These are phyloP conservation scores for Podaxis rugospora DNA, from an alignment of 768 basidiomycete species.

Conservation along the genomic window DNA sequence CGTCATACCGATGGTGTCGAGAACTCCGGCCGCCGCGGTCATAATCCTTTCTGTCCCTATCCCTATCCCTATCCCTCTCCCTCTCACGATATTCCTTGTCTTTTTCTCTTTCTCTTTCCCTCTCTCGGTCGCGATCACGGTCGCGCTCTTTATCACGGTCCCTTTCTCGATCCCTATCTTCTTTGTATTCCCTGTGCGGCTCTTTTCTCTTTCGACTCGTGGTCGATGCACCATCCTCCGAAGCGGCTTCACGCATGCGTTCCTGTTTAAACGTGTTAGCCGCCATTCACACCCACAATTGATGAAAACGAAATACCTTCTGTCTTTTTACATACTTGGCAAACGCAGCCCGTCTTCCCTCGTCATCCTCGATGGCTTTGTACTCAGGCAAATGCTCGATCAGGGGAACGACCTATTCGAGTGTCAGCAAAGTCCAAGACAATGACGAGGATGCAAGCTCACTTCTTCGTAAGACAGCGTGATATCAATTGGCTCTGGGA, in stretches of 20 bases:
- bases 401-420: constrained; percentile 57
- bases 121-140: constrained; percentile 36
- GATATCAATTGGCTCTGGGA: constrained; percentile 77
- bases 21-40: constrained; percentile 36
- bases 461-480: constrained; percentile 78
- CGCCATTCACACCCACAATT: neutral
- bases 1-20: constrained; percentile 47
- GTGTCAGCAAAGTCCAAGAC: neutral
- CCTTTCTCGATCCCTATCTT: constrained; percentile 39
- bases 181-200: constrained; percentile 48
- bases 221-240: constrained; percentile 81
- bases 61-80: constrained; percentile 32
- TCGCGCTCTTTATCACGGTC: constrained; percentile 39
- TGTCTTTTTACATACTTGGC: constrained; percentile 86
- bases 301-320: constrained; percentile 48
- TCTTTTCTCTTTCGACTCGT: constrained; percentile 82
- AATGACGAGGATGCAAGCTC: constrained; percentile 19
- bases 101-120: constrained; percentile 29
- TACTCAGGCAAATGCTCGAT: constrained; percentile 85
- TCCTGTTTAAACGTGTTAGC: constrained; percentile 41
- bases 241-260: constrained; percentile 68
- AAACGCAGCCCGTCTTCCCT: constrained; percentile 76
- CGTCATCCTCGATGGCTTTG: constrained; percentile 86
- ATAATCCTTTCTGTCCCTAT: constrained; percentile 30
- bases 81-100: constrained; percentile 27